Base-by-base conservation (phyloP, 768 basidiomycete species). In the Calvatia gigantea region DNA sequence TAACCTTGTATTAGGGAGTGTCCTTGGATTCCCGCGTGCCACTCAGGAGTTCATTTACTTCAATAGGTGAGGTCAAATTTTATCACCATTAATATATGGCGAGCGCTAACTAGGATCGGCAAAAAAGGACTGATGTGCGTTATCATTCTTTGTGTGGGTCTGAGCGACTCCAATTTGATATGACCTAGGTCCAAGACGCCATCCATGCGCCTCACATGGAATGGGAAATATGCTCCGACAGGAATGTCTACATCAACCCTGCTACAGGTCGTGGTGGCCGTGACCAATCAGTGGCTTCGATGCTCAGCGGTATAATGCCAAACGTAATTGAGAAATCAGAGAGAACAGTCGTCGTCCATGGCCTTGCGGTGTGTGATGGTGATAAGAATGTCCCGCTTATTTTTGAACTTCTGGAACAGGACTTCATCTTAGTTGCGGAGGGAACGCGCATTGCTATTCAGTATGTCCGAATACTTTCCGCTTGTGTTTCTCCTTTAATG, bases 291-390 rank as follows among this genome's bases (percentile, higher is more conserved):
- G 75, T 4, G 84, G 89, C 2, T 73, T 91, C 54, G 3, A 56
- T 56, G 54, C 54, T 78, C 45, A 72, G 85, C 50, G 78, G 75
- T 0, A 80, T 89, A 28, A 83, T 89, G 6, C 87, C 89, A 6
- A 84, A 74, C 60, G 87, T 88, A 53, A 90, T 91, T 51, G 86
- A 89, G 69, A 89, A 87, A 74, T 89, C 75, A 65, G 72, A 80
- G 51, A 75, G 86, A 50, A 79, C 76, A 1, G 85, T 90, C 8
- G 84, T 91, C 50, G 75, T 83, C 4, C 88, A 91, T 48, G 89
- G 89, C 0, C 71, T 89, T 46, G 85, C 81, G 39, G 82, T 83
- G 4, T 85, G 89, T 54, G 2, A 74, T 87, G 54, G 83, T 60
- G 72, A 87, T 75, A 76, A 69, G 72, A 60, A 73, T 39, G 59